Base-by-base conservation (phyloP, 2,329 filamentous ascomycete species). In the Pyricularia grisea region DNA sequence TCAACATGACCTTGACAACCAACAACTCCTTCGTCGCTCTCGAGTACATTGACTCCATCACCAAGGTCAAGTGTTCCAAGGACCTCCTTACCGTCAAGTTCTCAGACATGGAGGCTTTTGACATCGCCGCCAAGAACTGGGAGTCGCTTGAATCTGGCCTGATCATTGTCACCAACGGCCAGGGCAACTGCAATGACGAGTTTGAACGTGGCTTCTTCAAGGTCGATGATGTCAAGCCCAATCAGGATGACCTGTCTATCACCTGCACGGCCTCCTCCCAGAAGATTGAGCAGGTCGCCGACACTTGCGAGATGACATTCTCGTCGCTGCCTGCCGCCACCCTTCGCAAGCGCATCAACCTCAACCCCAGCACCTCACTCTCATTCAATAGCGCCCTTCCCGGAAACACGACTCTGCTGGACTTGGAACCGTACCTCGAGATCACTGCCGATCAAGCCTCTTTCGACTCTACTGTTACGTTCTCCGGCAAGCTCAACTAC, bases 401-500 rank as follows among this genome's bases (percentile, higher is more conserved):
- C 17, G 69, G 73, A 27, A 42, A 69, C 2, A 70, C 71, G n/a
- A 68, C 67, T 28, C 72, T 74, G 28, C 72, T 71, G 31, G 69
- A 68, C 28, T 68, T 71, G 33, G 69, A 68, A 0, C 72, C 72
- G 9, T 77, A 78, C 71, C 69, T 81, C 68, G 78, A 73, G 11
- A 73, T 79, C 28, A 76, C 74, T 1, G 79, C 78, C 25, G 74
- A 81, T 55, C 71, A 73, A 27, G 79, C 77, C 50, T 72, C 73
- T 65, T 76, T 83, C 68, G 75, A 74, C 25, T 74, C 78, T n/a
- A 75, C 75, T 23, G 74, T 81, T 55, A 78, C 78, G 11, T 78
- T 83, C 64, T 81, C 80, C 1, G 81, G 81, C 50, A 78, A 78
- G 69, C 75, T 83, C 23, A 74, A 76, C 67, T 82, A 80, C 73